A percentile compares a stretch with the other conserved stretches of the same genome.
These are phyloP conservation scores for Passalora sequoiae DNA, from an alignment of 2,329 filamentous ascomycete species.

Conservation along the genomic window DNA sequence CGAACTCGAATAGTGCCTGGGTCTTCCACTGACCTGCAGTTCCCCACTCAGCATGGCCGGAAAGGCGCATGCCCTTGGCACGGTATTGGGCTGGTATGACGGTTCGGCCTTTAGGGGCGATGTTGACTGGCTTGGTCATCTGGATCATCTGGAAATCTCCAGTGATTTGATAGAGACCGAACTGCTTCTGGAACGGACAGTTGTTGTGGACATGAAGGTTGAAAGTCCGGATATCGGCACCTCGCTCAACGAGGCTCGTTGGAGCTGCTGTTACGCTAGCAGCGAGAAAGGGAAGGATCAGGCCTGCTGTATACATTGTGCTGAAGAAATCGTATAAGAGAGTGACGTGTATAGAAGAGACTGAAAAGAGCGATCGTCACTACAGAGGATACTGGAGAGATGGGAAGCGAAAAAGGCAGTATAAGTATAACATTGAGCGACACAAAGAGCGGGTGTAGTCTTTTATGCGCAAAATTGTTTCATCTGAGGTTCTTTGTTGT, in stretches of 20 bases:
- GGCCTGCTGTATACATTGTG: conserved; percentile 11
- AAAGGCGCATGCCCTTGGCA: conserved; percentile 28
- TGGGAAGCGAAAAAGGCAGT: too few relatives aligned
- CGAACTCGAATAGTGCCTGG: conserved; percentile 30
- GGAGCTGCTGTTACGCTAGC: conserved; percentile 6
- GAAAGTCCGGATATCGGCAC: conserved; percentile 19
- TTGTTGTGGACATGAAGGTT: conserved; percentile 28
- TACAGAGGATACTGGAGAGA: too few relatives aligned
- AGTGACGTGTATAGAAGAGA: background rate
- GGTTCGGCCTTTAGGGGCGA: conserved; percentile 12
- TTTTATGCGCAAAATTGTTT: too few relatives aligned
- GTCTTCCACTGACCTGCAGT: conserved; percentile 24
- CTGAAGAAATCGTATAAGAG: too few relatives aligned
- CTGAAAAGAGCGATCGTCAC: too few relatives aligned
- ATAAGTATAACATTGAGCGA: too few relatives aligned
- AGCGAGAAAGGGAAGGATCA: conserved; percentile 10
- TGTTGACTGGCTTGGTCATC: conserved; percentile 19
- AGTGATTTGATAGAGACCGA: conserved; percentile 29
- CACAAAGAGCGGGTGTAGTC: too few relatives aligned
- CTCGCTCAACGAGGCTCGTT: conserved; percentile 9
- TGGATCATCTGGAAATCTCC: conserved; percentile 23
- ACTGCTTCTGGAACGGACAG: conserved; percentile 23
- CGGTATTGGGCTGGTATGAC: conserved; percentile 23
- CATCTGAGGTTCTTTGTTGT: too few relatives aligned
- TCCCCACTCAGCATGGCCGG: conserved; percentile 26